These are phyloP conservation scores for Fistulinella prunicolor DNA, from an alignment of 768 basidiomycete genomes.

Conservation along the genomic window DNA sequence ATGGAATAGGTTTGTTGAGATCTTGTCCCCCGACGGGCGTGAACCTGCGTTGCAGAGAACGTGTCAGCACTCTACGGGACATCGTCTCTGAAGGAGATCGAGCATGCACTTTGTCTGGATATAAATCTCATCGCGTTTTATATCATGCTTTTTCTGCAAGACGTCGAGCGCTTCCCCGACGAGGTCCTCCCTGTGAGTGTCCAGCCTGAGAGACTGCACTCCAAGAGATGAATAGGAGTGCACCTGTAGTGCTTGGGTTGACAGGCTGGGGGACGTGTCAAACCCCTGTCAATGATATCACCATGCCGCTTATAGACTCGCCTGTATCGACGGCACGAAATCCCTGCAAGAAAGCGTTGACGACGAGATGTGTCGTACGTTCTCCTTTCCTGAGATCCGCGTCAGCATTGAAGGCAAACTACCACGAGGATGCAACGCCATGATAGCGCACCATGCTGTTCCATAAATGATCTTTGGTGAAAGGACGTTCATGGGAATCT, in stretches of 20 bases:
- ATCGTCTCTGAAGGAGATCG: slow-evolving; percentile 1
- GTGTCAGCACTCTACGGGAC: slow-evolving; percentile 1
- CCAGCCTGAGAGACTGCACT: background rate
- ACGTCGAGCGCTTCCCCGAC: slow-evolving; percentile 70
- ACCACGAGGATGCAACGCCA: no score
- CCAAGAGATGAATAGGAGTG: background rate
- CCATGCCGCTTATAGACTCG: slow-evolving; percentile 27
- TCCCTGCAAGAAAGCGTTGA: slow-evolving; percentile 69
- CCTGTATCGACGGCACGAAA: slow-evolving; percentile 87
- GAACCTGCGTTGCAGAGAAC: slow-evolving; percentile 44
- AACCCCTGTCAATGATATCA: slow-evolving; percentile 12
- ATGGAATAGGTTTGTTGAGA: slow-evolving; percentile 65
- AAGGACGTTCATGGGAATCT: slow-evolving; percentile 32
- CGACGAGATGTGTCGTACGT: slow-evolving; percentile 61
- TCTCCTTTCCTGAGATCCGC: slow-evolving; percentile 66
- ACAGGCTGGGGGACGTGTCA: slow-evolving; percentile 42
- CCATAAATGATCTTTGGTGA: slow-evolving; percentile 54
- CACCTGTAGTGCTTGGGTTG: slow-evolving; percentile 75
- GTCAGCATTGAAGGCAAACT: no score
- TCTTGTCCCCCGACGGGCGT: slow-evolving; percentile 78
- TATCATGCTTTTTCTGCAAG: slow-evolving; percentile 52
- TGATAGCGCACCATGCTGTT: slow-evolving; percentile 51
- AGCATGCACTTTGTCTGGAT: slow-evolving; percentile 71
- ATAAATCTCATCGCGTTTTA: slow-evolving; percentile 68
- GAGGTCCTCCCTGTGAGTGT: slow-evolving; percentile 60